phyloP scores from a whole-genome alignment of 2,329 filamentous ascomycete species.

The Hypoxylon sp. region DNA sequence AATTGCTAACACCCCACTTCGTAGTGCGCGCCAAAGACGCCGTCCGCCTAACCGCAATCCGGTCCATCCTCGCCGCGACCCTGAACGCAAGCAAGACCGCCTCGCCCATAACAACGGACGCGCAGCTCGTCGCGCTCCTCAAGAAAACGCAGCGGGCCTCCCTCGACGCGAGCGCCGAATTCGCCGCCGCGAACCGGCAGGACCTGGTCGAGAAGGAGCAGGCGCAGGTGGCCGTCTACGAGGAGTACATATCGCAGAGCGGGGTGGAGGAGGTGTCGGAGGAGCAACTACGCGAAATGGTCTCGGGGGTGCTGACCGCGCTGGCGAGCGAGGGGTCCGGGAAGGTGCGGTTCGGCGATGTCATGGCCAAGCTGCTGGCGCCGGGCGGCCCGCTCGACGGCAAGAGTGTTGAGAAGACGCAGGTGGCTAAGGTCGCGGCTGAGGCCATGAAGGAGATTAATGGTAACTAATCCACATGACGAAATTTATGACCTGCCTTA shows the following conservation, averaged over 20 bases:
- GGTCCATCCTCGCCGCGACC: conserved; percentile 76
- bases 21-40: conserved; percentile 73
- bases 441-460: conserved; percentile 70
- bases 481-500: neutral
- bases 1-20: neutral
- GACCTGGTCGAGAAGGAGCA: conserved; percentile 81
- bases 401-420: conserved; percentile 74
- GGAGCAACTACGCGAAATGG: conserved; percentile 70
- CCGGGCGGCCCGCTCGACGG: conserved; percentile 70
- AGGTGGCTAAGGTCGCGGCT: conserved; percentile 72
- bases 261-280: conserved; percentile 71
- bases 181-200: conserved; percentile 72
- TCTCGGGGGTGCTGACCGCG: conserved; percentile 66
- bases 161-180: conserved; percentile 74
- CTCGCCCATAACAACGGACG: conserved; percentile 78
- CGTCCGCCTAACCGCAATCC: conserved; percentile 76
- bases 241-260: conserved; percentile 73
- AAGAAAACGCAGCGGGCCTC: conserved; percentile 72
- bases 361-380: conserved; percentile 73
- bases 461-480: conserved; percentile 1
- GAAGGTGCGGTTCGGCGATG: conserved; percentile 69
- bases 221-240: conserved; percentile 73
- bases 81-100: conserved; percentile 82
- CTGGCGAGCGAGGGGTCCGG: conserved; percentile 63
- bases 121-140: conserved; percentile 77